phyloP scores from a whole-genome alignment of 257 asterid genomes.

The Ehretia macrophylla region DNA sequence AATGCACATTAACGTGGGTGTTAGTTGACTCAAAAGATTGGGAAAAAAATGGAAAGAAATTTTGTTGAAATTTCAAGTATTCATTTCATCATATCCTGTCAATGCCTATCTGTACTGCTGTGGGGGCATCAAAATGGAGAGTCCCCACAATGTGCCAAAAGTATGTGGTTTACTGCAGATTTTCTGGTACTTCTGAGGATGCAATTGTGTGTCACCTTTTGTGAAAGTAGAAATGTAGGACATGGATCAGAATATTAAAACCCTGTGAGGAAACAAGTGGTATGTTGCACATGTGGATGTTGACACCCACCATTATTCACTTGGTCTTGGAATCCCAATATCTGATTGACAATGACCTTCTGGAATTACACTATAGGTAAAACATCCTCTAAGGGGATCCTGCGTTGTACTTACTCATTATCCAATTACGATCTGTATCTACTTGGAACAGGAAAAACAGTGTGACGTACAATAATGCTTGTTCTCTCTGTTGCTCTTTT shows the following conservation, averaged over 20 bases:
- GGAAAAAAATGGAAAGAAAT: background rate
- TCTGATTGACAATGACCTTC: conserved; percentile 1
- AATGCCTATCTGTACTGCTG: background rate
- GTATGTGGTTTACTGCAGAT: background rate
- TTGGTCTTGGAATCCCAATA: background rate
- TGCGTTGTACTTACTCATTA: background rate
- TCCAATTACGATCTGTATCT: background rate
- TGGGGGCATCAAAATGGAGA: background rate
- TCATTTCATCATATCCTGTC: no score
- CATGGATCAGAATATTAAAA: background rate
- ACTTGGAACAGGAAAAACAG: background rate
- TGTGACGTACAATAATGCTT: background rate
- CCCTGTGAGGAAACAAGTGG: background rate
- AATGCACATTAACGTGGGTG: no score
- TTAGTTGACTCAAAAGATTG: no score
- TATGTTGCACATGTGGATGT: conserved; percentile 1
- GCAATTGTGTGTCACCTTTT: background rate
- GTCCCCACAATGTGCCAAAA: conserved; percentile 1
- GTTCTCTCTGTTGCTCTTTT: no score
- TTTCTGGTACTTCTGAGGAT: background rate
- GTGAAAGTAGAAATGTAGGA: background rate
- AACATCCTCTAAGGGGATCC: background rate
- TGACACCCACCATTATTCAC: background rate
- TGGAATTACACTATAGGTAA: background rate
- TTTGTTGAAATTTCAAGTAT: no score